These are phyloP conservation scores for Neonectria neomacrospora DNA, from an alignment of 2,329 filamentous ascomycete species.

Conservation along the genomic window DNA sequence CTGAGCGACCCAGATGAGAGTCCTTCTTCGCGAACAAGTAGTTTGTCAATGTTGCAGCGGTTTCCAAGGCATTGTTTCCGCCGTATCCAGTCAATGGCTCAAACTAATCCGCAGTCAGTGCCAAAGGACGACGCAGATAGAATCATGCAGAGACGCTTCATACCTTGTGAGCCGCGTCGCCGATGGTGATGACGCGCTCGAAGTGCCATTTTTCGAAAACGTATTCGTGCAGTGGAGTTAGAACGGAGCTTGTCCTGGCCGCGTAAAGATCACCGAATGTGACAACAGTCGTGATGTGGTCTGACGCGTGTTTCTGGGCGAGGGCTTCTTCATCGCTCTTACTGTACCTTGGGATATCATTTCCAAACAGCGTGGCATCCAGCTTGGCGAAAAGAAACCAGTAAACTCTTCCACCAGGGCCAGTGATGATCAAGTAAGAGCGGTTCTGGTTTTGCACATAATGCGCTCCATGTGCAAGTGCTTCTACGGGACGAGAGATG, in stretches of 20 bases:
- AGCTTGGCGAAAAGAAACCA: slow-evolving; percentile 28
- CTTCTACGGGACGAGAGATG: slow-evolving; percentile 14
- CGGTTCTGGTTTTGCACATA: neutral
- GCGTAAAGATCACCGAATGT: neutral
- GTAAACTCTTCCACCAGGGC: slow-evolving; percentile 55
- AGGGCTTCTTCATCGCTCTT: slow-evolving; percentile 4
- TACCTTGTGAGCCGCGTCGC: slow-evolving; percentile 56
- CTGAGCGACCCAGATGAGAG: neutral
- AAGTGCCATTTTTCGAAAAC: slow-evolving; percentile 54
- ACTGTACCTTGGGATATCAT: slow-evolving; percentile 21
- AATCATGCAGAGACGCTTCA: neutral
- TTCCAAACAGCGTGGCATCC: slow-evolving; percentile 3
- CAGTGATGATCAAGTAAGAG: slow-evolving; percentile 1
- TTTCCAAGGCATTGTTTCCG: slow-evolving; percentile 28
- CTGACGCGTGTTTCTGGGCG: slow-evolving; percentile 41
- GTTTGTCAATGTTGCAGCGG: slow-evolving; percentile 18
- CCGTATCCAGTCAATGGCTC: slow-evolving; percentile 22
- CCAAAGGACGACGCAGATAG: neutral
- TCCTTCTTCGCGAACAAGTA: neutral
- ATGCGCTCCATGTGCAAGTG: neutral
- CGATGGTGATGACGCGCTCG: slow-evolving; percentile 52
- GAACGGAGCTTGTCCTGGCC: neutral
- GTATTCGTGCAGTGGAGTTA: slow-evolving; percentile 27
- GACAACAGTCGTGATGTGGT: slow-evolving; percentile 47
- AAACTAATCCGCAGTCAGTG: slow-evolving; percentile 2